Conservation (phyloP, 768 basidiomycete species). For the Naganishia vishniacii region DNA sequence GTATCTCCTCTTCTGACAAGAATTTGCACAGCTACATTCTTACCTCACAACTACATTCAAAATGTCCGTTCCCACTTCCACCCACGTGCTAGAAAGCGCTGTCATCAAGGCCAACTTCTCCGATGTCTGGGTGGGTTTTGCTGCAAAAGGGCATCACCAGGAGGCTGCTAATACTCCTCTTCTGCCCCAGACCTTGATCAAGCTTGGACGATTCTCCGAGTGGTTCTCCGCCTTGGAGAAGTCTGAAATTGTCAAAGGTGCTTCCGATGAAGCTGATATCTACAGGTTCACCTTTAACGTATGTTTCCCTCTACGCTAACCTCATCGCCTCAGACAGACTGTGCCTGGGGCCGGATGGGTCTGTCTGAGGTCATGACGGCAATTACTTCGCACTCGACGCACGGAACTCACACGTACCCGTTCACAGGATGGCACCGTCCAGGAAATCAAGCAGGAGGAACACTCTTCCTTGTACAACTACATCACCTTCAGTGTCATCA, state of each 20-base stretch:
- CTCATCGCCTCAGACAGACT: neutral
- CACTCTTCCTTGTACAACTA: slow-evolving; percentile 39
- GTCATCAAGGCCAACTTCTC: slow-evolving; percentile 31
- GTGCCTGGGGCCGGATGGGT: no score
- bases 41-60: slow-evolving; percentile 1
- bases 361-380: no score
- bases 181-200: slow-evolving; percentile 39
- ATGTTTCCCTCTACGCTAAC: neutral
- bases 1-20: no score
- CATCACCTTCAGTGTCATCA: slow-evolving; percentile 40
- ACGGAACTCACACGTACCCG: no score
- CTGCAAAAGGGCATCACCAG: no score
- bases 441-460: slow-evolving; percentile 45
- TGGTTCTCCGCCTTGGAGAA: slow-evolving; percentile 32
- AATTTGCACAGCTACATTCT: no score
- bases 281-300: slow-evolving; percentile 36
- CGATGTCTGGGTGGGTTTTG: neutral
- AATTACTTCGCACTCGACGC: no score
- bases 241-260: slow-evolving; percentile 28
- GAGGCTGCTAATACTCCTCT: no score
- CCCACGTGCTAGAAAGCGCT: slow-evolving; percentile 32
- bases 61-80: slow-evolving; percentile 29
- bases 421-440: slow-evolving; percentile 35
- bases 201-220: slow-evolving; percentile 34
- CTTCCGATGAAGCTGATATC: slow-evolving; percentile 33